These are phyloP conservation scores for Stenocarpella maydis DNA, from an alignment of 2,329 filamentous ascomycete genomes.

Conservation along the genomic window DNA sequence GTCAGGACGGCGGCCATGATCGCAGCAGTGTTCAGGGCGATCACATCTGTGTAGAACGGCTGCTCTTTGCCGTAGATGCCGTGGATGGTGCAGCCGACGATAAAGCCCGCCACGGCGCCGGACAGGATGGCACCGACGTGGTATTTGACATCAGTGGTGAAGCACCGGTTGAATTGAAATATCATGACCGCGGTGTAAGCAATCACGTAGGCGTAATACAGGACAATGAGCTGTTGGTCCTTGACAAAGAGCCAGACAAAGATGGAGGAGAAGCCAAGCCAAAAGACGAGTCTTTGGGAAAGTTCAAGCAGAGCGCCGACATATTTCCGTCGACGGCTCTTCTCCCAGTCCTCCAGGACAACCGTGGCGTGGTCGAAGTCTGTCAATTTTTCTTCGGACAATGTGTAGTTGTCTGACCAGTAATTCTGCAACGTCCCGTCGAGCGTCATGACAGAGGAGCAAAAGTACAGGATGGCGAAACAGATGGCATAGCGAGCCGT, in stretches of 20 bases:
- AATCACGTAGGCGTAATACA: conserved; percentile 47
- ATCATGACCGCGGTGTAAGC: conserved; percentile 48
- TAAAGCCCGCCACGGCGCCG: conserved; percentile 44
- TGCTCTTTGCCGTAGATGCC: conserved; percentile 40
- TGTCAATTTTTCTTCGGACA: conserved; percentile 46
- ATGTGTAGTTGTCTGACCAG: conserved; percentile 45
- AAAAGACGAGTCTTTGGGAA: conserved; percentile 42
- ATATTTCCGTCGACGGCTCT: conserved; percentile 38
- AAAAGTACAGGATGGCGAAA: conserved; percentile 51
- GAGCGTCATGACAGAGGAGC: conserved; percentile 48
- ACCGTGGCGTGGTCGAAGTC: conserved; percentile 40
- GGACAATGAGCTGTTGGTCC: conserved; percentile 42
- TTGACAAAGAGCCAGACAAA: conserved; percentile 48
- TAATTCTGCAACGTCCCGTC: conserved; percentile 48
- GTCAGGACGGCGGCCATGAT: conserved; percentile 45
- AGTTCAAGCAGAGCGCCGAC: conserved; percentile 43
- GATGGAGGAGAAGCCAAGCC: conserved; percentile 45
- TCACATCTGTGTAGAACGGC: conserved; percentile 45
- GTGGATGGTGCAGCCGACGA: conserved; percentile 45
- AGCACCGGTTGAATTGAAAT: conserved; percentile 52
- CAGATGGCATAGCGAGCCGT: conserved; percentile 48
- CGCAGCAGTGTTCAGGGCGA: conserved; percentile 45
- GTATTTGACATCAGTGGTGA: conserved; percentile 46
- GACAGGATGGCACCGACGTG: conserved; percentile 47
- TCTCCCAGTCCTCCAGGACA: conserved; percentile 39